Base-by-base conservation (phyloP, 2,329 filamentous ascomycete species). In the Colletotrichum aenigma region DNA sequence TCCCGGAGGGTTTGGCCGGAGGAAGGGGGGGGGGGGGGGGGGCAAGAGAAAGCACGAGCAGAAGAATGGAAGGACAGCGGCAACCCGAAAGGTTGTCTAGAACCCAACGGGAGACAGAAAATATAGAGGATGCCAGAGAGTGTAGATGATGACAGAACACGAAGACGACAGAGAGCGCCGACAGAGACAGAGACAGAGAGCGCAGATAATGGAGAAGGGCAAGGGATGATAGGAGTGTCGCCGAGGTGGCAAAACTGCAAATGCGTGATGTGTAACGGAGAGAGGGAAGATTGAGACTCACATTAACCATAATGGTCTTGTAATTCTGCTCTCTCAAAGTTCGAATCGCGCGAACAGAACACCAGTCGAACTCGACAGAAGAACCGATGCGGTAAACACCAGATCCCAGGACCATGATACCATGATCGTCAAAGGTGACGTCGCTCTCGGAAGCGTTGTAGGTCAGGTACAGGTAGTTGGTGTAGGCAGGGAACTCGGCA, bases 361-460 rank as follows among this genome's bases (percentile, higher is more conserved):
- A 98, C 97, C 97, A 99, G 85, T 99, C 97, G 84, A 99, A 99
- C 83, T 99, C 97, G 75, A 99, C 97, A 0, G 96, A 98, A 0
- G 96, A 98, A 79, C 97, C 97, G 78, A 99, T 99, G 76, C 97
- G 93, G 89, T 98, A 98, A 12, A 98, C 96, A 85, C 96, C 96
- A 36, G 96, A 98, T 16, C 96, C 96, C 34, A 98, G 89, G 10
- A 99, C 96, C 96, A 98, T 98, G 76, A 98, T 91, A 81, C 97
- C 97, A 77, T 96, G 93, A 82, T 99, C 97, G 12, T 95, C 90
- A 81, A 98, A 98, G 16, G 84, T 83, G 71, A 98, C 88, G 81
- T 99, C 97, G 79, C 94, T 93, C 84, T 96, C 94, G 0, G 92
- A 93, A 16, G 94, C 96, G 82, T 98, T 98, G 88, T 98, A 98